These are phyloP conservation scores for Monilinia aucupariae DNA, from an alignment of 2,329 filamentous ascomycete genomes.

Conservation along the genomic window DNA sequence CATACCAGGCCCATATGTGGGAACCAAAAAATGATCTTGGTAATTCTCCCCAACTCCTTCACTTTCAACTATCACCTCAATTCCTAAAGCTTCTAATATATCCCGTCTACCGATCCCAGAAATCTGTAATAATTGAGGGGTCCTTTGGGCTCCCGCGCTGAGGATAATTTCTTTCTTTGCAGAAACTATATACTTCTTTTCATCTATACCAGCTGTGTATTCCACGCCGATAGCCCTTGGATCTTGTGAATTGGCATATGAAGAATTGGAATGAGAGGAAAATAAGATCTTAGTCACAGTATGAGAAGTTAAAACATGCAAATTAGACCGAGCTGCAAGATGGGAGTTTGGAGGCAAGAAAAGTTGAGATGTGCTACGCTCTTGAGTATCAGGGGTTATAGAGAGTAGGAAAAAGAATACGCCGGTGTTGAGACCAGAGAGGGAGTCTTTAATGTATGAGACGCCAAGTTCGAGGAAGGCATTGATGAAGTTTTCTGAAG, in stretches of 20 bases:
- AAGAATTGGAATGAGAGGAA: not conserved
- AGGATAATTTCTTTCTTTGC: constrained; percentile 43
- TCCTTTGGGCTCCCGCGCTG: constrained; percentile 46
- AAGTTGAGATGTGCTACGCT: constrained; percentile 6
- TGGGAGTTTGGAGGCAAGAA: not conserved
- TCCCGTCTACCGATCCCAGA: constrained; percentile 45
- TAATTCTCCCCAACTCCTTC: constrained; percentile 49
- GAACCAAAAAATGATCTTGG: constrained; percentile 37
- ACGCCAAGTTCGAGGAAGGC: constrained; percentile 38
- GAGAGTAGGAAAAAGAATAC: constrained; percentile 2
- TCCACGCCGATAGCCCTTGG: not conserved
- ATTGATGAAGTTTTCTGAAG: constrained; percentile 37
- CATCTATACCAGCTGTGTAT: not conserved
- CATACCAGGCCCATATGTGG: not conserved
- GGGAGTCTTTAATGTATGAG: constrained; percentile 35
- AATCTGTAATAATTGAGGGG: constrained; percentile 47
- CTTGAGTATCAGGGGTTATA: not conserved
- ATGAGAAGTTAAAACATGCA: constrained; percentile 6
- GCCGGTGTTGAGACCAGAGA: not conserved
- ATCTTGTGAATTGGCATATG: not conserved
- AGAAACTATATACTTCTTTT: constrained; percentile 19
- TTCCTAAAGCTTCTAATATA: constrained; percentile 41
- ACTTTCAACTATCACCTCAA: constrained; percentile 40
- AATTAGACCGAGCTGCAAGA: not conserved
- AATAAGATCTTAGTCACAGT: constrained; percentile 5